Evolutionary conservation across 129 eudicot genomes (phyloP).

Genomic region (Lactuca sativa): DNA sequence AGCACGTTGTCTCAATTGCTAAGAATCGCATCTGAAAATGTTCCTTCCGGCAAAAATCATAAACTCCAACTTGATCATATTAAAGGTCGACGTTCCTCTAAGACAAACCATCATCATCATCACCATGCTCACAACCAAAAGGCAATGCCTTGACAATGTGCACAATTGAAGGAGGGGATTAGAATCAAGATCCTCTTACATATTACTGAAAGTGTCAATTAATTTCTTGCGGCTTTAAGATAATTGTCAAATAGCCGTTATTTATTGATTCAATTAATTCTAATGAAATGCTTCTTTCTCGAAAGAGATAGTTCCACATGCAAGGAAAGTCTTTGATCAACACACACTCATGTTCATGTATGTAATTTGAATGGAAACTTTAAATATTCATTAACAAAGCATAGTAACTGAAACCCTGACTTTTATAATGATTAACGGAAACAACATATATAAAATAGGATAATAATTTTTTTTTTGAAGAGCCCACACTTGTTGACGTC

Average conservation of each 20-base stretch:
- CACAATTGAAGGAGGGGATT: not conserved
- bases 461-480: too few species aligned
- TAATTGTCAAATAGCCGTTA: not conserved
- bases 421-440: too few species aligned
- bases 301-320: not conserved
- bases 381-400: too few species aligned
- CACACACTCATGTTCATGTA: not conserved
- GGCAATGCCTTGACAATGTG: slow-evolving; percentile 4
- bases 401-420: too few species aligned
- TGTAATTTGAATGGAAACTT: too few species aligned
- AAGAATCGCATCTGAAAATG: not conserved
- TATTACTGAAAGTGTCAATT: not conserved
- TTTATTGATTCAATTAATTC: not conserved
- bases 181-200: not conserved
- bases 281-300: not conserved
- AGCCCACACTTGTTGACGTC: too few species aligned
- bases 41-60: slow-evolving; percentile 15
- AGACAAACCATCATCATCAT: not conserved
- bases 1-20: slow-evolving; percentile 33
- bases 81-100: slow-evolving; percentile 1
- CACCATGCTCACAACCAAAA: slow-evolving; percentile 16
- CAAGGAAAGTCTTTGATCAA: not conserved
- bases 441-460: too few species aligned
- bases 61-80: slow-evolving; percentile 15
- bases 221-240: not conserved